phyloP scores from a whole-genome alignment of 345 rosid species.

The Erodium maritimum region DNA sequence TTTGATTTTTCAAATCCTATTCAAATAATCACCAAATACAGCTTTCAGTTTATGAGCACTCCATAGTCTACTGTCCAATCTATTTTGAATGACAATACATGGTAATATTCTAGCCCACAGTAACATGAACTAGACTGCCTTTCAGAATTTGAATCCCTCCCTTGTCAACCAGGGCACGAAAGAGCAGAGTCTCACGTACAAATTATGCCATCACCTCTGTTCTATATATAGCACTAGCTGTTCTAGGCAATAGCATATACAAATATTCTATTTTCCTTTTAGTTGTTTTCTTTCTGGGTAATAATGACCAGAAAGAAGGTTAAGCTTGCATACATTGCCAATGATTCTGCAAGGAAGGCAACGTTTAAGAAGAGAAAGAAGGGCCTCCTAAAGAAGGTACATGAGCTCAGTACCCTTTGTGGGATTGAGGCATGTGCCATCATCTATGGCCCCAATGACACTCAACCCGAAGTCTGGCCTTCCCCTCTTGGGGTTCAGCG shows the following conservation, averaged over 20 bases:
- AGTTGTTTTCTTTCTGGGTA: not conserved
- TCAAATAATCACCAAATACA: no score
- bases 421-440: conserved; percentile 23
- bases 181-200: not conserved
- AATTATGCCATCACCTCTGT: not conserved
- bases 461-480: conserved; percentile 25
- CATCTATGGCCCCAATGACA: conserved; percentile 12
- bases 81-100: not conserved
- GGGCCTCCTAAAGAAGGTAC: conserved; percentile 20
- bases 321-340: conserved; percentile 19
- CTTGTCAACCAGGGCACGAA: not conserved
- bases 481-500: conserved; percentile 9
- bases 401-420: conserved; percentile 20
- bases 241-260: not conserved
- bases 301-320: conserved; percentile 23
- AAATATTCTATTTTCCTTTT: not conserved
- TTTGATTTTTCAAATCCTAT: not conserved
- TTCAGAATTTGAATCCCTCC: not conserved
- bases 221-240: not conserved
- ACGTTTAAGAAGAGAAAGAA: conserved; percentile 22
- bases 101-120: not conserved
- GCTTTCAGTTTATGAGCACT: not conserved
- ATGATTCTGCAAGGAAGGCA: conserved; percentile 20
- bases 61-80: not conserved
- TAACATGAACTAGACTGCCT: not conserved